Conservation (phyloP, 2,329 filamentous ascomycete genomes). For the Metarhizium guizhouense region DNA sequence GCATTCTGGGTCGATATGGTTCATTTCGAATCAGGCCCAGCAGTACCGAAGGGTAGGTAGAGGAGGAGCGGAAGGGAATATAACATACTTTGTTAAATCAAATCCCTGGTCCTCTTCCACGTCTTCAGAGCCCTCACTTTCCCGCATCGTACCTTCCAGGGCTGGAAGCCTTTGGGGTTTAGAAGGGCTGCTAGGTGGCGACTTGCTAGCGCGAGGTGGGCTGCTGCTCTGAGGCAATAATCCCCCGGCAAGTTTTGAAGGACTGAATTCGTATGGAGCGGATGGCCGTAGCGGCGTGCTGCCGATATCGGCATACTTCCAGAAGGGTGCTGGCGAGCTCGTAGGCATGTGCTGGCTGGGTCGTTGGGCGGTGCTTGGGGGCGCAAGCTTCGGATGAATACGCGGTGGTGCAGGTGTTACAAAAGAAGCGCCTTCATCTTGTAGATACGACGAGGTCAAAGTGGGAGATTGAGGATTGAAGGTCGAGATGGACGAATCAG, state of each 20-base stretch:
- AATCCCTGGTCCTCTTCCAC: conserved; percentile 43
- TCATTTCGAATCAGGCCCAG: no score
- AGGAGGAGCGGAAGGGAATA: background rate
- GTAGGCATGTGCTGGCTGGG: conserved; percentile 82
- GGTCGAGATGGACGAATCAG: conserved; percentile 37
- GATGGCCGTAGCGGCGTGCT: conserved; percentile 57
- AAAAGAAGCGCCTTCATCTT: conserved; percentile 52
- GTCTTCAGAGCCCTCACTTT: conserved; percentile 21
- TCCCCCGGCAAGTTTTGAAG: conserved; percentile 37
- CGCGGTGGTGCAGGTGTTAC: conserved; percentile 66
- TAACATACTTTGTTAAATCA: conserved; percentile 47
- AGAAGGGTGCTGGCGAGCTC: conserved; percentile 77
- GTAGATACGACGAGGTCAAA: conserved; percentile 52
- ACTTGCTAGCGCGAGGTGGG: conserved; percentile 40
- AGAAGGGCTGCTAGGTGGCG: conserved; percentile 43
- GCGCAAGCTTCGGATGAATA: conserved; percentile 65
- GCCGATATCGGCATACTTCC: conserved; percentile 73
- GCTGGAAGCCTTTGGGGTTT: conserved; percentile 27
- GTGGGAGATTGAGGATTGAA: conserved; percentile 50
- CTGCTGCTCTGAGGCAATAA: conserved; percentile 49
- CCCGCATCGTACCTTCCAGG: conserved; percentile 8
- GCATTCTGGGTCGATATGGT: background rate
- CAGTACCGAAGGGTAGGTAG: no score
- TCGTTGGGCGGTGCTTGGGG: conserved; percentile 70
- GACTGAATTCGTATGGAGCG: conserved; percentile 47